Base-by-base conservation (phyloP, 805 yeast species). In the Myxozyma lipomycoides region DNA sequence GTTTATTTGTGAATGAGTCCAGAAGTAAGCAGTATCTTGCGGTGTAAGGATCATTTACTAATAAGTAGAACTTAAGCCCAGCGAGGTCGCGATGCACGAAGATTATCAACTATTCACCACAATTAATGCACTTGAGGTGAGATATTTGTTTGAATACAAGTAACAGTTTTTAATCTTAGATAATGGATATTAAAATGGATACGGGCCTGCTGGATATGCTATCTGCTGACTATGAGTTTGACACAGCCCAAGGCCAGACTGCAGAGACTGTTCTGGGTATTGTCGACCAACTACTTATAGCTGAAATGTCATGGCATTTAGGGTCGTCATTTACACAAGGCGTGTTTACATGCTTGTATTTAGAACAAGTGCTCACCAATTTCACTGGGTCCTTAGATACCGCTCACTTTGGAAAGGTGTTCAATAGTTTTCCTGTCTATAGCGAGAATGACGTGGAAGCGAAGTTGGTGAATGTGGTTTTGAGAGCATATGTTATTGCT, bases 61-160 rank as follows among this genome's bases (percentile, higher is more conserved):
- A 10, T 6, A 45, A 30, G n/a, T 44, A 39, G 56, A 53, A 35
- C 53, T 83, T 35, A 62, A 66, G 17, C 75, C 77, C 35, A 83
- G 82, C 28, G 72, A 76, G 43, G 80, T 91, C 18, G 78, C 78
- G 3, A 80, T 80, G 59, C 73, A 78, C 7, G 75, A 79, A 0
- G 68, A 69, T 24, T 87, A 88, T 68, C 78, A 81, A 48, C 73
- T 91, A 41, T 72, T 84, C 55, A 88, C 87, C 60, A 95, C 96
- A 0, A 86, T 96, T 1, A 82, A 90, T 58, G 95, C 98, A 0
- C 70, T 88, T 53, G 98, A 90, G 65, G 76, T 83, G 25, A 36
- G 61, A 18, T 22, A 19, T 28, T 7, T 19, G 2, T 17, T 34
- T n/a, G n/a, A n/a, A n/a, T n/a, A 28, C 32, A 7, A 28, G 32